phyloP scores from a whole-genome alignment of 139 green algal genomes.

The Bryopsis sp. region DNA sequence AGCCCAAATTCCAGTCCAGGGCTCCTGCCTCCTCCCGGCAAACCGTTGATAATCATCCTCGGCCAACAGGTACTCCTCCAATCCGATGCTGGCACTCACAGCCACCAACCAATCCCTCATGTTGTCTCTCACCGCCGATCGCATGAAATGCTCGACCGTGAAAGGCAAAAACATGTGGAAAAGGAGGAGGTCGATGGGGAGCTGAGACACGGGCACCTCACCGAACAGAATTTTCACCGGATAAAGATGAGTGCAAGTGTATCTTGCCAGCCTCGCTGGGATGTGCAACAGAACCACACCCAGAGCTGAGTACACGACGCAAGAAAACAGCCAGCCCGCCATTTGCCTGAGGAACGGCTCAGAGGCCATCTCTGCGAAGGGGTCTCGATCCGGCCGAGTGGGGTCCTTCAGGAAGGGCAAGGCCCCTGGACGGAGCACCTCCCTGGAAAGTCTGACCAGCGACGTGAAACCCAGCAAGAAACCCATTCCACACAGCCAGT shows the following conservation, averaged over 20 bases:
- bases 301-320: slow-evolving; percentile 1
- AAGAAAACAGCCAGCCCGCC: neutral
- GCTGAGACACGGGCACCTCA: neutral
- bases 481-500: slow-evolving; percentile 23
- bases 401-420: slow-evolving; percentile 26
- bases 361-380: slow-evolving; percentile 21
- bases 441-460: slow-evolving; percentile 13
- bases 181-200: slow-evolving; percentile 30
- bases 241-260: neutral
- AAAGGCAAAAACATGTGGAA: slow-evolving; percentile 26
- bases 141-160: slow-evolving; percentile 24
- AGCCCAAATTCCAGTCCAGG: too few species aligned
- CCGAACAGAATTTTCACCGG: neutral
- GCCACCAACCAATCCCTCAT: neutral
- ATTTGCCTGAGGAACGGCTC: slow-evolving; percentile 21
- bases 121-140: neutral
- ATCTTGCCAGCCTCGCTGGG: slow-evolving; percentile 19
- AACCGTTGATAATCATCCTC: neutral
- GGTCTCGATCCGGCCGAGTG: slow-evolving; percentile 22
- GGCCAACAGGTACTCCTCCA: neutral
- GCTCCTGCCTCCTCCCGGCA: too few species aligned
- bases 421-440: slow-evolving; percentile 28
- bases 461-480: slow-evolving; percentile 26
- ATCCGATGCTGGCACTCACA: neutral
- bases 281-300: slow-evolving; percentile 26